Percentiles rank a stretch among this genome's conserved stretches.
These are phyloP conservation scores for Penicillium sclerotiorum DNA, from an alignment of 2,329 filamentous ascomycete species.

Conservation along the genomic window DNA sequence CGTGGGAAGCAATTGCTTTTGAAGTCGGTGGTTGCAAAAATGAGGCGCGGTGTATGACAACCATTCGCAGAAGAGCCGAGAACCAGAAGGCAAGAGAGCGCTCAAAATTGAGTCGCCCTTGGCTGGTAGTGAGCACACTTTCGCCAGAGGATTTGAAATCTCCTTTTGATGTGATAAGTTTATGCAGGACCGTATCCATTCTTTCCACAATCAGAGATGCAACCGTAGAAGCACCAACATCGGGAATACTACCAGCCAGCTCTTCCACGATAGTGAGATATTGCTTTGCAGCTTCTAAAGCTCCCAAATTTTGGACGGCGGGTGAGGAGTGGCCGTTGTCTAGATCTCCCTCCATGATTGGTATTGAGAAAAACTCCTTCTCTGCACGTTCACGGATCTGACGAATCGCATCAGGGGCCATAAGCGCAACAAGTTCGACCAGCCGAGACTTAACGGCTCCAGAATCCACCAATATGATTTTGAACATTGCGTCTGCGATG, in stretches of 20 bases:
- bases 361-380: constrained; percentile 41
- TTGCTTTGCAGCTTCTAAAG: constrained; percentile 37
- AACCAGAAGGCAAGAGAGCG: constrained; percentile 43
- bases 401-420: constrained; percentile 41
- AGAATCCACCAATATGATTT: constrained; percentile 40
- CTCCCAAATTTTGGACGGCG: constrained; percentile 11
- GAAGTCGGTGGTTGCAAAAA: constrained; percentile 31
- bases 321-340: constrained; percentile 11
- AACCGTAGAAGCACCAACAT: constrained; percentile 34
- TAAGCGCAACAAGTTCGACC: constrained; percentile 42
- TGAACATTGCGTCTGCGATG: constrained; percentile 45
- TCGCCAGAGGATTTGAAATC: constrained; percentile 23
- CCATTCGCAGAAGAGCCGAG: constrained; percentile 43
- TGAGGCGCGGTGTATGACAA: constrained; percentile 43
- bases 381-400: constrained; percentile 47
- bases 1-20: constrained; percentile 31
- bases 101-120: constrained; percentile 30
- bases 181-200: constrained; percentile 43
- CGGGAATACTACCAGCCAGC: constrained; percentile 40
- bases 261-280: constrained; percentile 45
- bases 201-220: constrained; percentile 42
- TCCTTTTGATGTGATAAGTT: constrained; percentile 34
- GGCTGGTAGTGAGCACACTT: constrained; percentile 13
- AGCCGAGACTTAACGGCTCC: constrained; percentile 39
- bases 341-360: constrained; percentile 32